Evolutionary conservation across 176 grass and related monocot genomes (phyloP).

Genomic region (Pontederia crassipes): DNA sequence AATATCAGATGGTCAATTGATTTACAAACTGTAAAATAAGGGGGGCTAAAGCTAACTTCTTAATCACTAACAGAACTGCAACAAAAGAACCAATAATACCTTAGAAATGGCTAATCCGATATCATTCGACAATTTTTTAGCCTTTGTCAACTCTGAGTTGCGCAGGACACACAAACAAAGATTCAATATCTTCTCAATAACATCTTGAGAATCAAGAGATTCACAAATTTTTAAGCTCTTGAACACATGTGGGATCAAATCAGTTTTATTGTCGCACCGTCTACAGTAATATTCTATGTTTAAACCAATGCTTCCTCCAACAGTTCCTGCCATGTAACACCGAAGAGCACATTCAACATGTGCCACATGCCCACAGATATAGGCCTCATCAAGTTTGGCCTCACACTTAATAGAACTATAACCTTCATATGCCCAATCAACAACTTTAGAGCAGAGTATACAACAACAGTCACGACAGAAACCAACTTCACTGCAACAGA

Average conservation of each 20-base stretch:
- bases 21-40: constrained; percentile 10
- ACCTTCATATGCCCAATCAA: constrained; percentile 54
- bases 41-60: background rate
- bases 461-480: constrained; percentile 96
- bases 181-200: constrained; percentile 53
- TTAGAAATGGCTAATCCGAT: constrained; percentile 43
- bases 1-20: constrained; percentile 33
- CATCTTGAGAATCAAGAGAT: constrained; percentile 46
- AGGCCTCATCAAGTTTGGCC: constrained; percentile 40
- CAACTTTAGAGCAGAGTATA: constrained; percentile 49
- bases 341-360: constrained; percentile 83
- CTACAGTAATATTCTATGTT: constrained; percentile 88
- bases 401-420: constrained; percentile 67
- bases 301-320: constrained; percentile 67
- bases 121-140: constrained; percentile 42
- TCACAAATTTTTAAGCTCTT: constrained; percentile 43
- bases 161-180: constrained; percentile 58
- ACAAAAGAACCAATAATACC: constrained; percentile 30
- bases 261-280: constrained; percentile 76
- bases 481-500: constrained; percentile 56
- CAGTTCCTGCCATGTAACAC: constrained; percentile 77
- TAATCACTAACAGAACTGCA: background rate
- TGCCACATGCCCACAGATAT: constrained; percentile 73
- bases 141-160: constrained; percentile 36
- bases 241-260: constrained; percentile 57